Percentiles rank a stretch among this genome's conserved stretches.
Evolutionary conservation across 176 grass and related monocot species (phyloP).

Genomic region (Thinopyrum elongatum): DNA sequence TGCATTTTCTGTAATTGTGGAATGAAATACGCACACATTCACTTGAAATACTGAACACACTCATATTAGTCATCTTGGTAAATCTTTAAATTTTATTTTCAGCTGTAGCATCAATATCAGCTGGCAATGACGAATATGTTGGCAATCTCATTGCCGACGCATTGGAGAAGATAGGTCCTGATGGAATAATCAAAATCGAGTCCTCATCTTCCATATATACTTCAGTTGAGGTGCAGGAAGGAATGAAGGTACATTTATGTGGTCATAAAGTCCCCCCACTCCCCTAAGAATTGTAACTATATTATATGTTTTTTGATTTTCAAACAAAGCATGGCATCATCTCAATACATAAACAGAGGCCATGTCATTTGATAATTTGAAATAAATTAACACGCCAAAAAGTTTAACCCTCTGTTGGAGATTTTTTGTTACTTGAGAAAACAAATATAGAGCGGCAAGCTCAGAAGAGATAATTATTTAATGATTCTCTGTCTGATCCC

Average conservation of each 20-base stretch:
- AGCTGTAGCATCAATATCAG: slow-evolving; percentile 86
- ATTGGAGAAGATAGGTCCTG: slow-evolving; percentile 82
- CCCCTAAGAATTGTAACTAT: not conserved
- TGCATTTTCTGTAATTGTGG: not conserved
- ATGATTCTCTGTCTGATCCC: slow-evolving; percentile 19
- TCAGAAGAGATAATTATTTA: slow-evolving; percentile 9
- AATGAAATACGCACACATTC: not conserved
- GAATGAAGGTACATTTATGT: slow-evolving; percentile 83
- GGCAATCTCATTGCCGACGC: slow-evolving; percentile 88
- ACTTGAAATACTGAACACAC: not conserved
- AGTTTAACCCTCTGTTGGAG: not conserved
- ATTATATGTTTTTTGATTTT: not conserved
- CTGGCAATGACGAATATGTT: slow-evolving; percentile 91
- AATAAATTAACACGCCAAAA: not conserved
- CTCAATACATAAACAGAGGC: not conserved
- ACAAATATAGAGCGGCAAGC: not conserved
- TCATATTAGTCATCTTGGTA: not conserved
- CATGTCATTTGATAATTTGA: not conserved
- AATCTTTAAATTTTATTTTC: slow-evolving; percentile 36
- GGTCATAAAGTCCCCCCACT: not conserved
- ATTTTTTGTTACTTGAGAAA: not conserved
- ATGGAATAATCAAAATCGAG: slow-evolving; percentile 94
- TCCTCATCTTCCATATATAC: slow-evolving; percentile 95
- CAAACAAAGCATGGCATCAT: not conserved
- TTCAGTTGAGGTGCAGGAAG: slow-evolving; percentile 84